A percentile compares a stretch with the other conserved stretches of the same genome.
phyloP scores from a whole-genome alignment of 306 rosid species.

The Dryas octopetala region DNA sequence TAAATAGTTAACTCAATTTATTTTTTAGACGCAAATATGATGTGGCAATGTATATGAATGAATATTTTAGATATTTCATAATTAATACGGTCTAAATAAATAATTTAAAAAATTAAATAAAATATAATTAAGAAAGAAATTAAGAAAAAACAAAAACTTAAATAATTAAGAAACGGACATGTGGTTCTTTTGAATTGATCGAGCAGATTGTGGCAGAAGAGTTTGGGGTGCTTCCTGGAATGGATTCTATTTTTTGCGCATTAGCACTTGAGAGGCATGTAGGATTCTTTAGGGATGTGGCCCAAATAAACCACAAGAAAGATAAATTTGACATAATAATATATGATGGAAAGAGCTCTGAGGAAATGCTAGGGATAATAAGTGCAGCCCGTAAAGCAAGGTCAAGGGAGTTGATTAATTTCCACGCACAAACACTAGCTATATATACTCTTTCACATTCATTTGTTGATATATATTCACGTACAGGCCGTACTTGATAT shows the following conservation, averaged over 20 bases:
- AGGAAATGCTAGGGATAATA: conserved; percentile 72
- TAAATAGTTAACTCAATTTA: too few relatives aligned
- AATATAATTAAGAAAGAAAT: too few relatives aligned
- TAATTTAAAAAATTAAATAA: too few relatives aligned
- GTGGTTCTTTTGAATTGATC: conserved; percentile 2
- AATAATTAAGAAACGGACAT: too few relatives aligned
- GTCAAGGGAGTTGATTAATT: conserved; percentile 32
- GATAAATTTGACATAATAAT: conserved; percentile 65
- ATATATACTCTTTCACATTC: background rate
- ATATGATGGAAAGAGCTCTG: conserved; percentile 84
- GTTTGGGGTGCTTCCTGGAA: conserved; percentile 91
- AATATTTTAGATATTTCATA: too few relatives aligned
- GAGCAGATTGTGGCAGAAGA: conserved; percentile 90
- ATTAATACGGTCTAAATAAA: too few relatives aligned
- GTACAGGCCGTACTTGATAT: conserved; percentile 74
- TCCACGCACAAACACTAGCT: conserved; percentile 3
- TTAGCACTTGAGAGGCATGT: conserved; percentile 66
- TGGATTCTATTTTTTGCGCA: conserved; percentile 70
- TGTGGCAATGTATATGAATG: too few relatives aligned
- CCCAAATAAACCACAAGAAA: conserved; percentile 40
- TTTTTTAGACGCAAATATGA: too few relatives aligned
- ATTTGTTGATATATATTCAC: conserved; percentile 15
- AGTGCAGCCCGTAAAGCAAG: conserved; percentile 83
- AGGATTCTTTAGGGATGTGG: conserved; percentile 46
- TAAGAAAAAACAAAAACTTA: too few relatives aligned